These are phyloP conservation scores for Cystobasidium slooffiae DNA, from an alignment of 1,284 basidiomycete species.

Conservation along the genomic window DNA sequence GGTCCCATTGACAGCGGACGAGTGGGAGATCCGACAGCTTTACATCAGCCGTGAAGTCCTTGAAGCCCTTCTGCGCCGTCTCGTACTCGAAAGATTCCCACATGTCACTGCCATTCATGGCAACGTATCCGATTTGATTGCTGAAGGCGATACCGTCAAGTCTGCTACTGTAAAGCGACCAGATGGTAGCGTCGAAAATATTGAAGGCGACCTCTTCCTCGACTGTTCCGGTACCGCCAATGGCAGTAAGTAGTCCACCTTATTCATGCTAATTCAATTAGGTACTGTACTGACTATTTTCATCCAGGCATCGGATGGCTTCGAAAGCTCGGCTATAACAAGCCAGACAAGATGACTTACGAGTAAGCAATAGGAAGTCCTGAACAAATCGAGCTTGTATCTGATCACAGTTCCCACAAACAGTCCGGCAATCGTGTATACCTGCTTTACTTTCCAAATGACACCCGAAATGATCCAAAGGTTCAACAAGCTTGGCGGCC, in stretches of 20 bases:
- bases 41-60: slow-evolving; percentile 42
- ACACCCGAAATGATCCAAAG: slow-evolving; percentile 29
- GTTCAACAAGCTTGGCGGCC: slow-evolving; percentile 27
- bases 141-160: slow-evolving; percentile 6
- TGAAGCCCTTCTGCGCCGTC: slow-evolving; percentile 32
- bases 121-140: slow-evolving; percentile 19
- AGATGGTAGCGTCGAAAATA: slow-evolving; percentile 23
- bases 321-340: slow-evolving; percentile 36
- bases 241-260: slow-evolving; percentile 12
- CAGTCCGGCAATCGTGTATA: slow-evolving; percentile 37
- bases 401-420: no score
- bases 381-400: not conserved
- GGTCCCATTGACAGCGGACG: slow-evolving; percentile 14
- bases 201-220: slow-evolving; percentile 12
- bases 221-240: slow-evolving; percentile 36
- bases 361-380: slow-evolving; percentile 1
- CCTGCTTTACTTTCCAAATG: slow-evolving; percentile 38
- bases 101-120: slow-evolving; percentile 22
- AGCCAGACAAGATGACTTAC: slow-evolving; percentile 32
- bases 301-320: slow-evolving; percentile 37
- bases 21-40: slow-evolving; percentile 33
- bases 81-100: slow-evolving; percentile 10
- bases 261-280: no score
- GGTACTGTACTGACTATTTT: not conserved
- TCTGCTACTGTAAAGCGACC: slow-evolving; percentile 1